Conservation (phyloP, 768 basidiomycete species). For the Leccinum subtestaceum region DNA sequence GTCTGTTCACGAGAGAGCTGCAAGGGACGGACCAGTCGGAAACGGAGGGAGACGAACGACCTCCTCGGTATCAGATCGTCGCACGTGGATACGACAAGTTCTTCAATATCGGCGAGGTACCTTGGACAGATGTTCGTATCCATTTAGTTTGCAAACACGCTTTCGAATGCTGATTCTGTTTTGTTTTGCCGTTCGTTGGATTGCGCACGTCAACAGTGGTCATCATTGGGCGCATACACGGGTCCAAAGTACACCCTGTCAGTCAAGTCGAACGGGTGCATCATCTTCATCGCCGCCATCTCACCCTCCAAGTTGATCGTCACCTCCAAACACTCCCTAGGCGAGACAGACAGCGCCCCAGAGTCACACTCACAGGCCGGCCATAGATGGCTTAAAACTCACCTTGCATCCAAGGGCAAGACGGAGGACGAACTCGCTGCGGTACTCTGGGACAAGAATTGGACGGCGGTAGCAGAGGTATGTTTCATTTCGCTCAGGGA, state of each 20-base stretch:
- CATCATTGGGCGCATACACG: slow-evolving; percentile 64
- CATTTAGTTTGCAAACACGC: background rate
- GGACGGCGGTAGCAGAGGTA: slow-evolving; percentile 93
- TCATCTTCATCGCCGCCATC: slow-evolving; percentile 91
- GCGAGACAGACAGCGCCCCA: slow-evolving; percentile 41
- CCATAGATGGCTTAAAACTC: slow-evolving; percentile 75
- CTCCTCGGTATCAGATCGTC: slow-evolving; percentile 60
- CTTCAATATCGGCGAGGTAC: slow-evolving; percentile 96
- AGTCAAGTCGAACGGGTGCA: slow-evolving; percentile 93
- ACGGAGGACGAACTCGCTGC: slow-evolving; percentile 73
- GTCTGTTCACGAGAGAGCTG: slow-evolving; percentile 72
- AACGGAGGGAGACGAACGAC: slow-evolving; percentile 27
- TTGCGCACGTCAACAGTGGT: slow-evolving; percentile 56
- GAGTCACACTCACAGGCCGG: slow-evolving; percentile 81
- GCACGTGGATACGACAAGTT: slow-evolving; percentile 97
- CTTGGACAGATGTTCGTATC: slow-evolving; percentile 81
- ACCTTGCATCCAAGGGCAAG: slow-evolving; percentile 51
- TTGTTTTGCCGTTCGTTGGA: background rate
- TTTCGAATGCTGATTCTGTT: background rate
- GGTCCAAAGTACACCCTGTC: slow-evolving; percentile 80
- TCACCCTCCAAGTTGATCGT: slow-evolving; percentile 72
- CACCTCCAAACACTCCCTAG: slow-evolving; percentile 91
- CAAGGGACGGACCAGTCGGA: slow-evolving; percentile 16
- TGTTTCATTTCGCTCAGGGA: slow-evolving; percentile 16
- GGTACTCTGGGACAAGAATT: slow-evolving; percentile 73